Conservation (phyloP, 1,139 yeast species). For the Geotrichum europaeum region DNA sequence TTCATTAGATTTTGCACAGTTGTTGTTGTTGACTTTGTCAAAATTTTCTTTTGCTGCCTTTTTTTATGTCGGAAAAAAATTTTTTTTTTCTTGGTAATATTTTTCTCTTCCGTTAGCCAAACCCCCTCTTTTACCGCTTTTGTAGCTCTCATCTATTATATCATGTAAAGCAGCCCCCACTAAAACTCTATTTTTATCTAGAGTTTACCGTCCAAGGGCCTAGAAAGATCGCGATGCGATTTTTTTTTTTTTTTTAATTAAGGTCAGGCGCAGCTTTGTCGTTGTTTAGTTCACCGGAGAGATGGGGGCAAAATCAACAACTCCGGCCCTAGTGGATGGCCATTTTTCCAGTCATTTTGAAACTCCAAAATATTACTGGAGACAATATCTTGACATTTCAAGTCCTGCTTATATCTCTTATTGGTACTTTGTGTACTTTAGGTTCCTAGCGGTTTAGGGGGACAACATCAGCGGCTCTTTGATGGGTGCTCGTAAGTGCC, state of each 20-base stretch:
- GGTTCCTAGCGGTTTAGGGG: no score
- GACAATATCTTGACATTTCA: no score
- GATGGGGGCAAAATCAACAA: not conserved
- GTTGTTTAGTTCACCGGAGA: not conserved
- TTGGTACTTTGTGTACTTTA: no score
- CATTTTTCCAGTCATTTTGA: no score
- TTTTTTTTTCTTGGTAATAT: not conserved
- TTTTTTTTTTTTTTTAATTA: no score
- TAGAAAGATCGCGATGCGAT: not conserved
- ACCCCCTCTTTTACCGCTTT: not conserved
- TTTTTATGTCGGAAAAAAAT: not conserved
- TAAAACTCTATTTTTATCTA: not conserved
- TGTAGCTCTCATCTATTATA: not conserved
- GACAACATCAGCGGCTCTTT: not conserved
- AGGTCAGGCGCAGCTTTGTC: not conserved
- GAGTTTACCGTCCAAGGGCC: not conserved
- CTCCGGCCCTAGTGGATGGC: no score
- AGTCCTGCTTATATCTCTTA: no score
- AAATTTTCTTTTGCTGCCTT: not conserved
- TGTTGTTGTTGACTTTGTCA: not conserved
- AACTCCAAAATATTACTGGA: no score
- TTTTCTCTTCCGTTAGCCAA: not conserved
- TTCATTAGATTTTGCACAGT: not conserved
- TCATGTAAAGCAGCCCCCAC: not conserved
- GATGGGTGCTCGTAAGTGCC: not conserved